These are phyloP conservation scores for Globisporangium mamillatum DNA, from an alignment of 352 stramenopile genomes.

Conservation along the genomic window DNA sequence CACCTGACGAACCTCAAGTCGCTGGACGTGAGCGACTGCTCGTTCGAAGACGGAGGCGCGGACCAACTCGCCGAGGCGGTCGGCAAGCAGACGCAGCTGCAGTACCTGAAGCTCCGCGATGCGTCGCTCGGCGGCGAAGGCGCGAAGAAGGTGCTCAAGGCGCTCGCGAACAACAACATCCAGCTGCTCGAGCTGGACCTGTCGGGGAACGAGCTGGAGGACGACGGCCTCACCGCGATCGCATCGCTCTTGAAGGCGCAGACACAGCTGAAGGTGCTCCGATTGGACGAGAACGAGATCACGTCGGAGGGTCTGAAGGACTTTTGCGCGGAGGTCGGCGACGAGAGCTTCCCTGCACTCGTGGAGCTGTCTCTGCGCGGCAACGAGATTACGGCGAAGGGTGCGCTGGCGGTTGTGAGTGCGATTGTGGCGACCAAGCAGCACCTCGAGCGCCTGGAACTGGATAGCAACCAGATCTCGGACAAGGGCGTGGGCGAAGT, in stretches of 20 bases:
- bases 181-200: constrained; percentile 82
- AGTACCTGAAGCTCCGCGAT: constrained; percentile 87
- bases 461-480: constrained; percentile 79
- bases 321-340: constrained; percentile 30
- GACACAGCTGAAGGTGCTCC: constrained; percentile 50
- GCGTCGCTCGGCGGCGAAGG: constrained; percentile 85
- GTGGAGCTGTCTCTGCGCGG: constrained; percentile 56
- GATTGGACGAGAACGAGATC: constrained; percentile 82
- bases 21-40: constrained; percentile 93
- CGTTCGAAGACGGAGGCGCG: constrained; percentile 78
- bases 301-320: constrained; percentile 51
- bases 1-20: constrained; percentile 54
- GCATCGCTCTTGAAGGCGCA: constrained; percentile 57
- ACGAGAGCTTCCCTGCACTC: constrained; percentile 32
- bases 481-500: constrained; percentile 54
- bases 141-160: constrained; percentile 60
- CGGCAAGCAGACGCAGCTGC: constrained; percentile 56
- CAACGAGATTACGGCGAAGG: constrained; percentile 79
- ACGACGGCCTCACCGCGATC: constrained; percentile 65
- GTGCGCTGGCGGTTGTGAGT: constrained; percentile 56
- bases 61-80: constrained; percentile 73
- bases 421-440: constrained; percentile 40
- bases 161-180: constrained; percentile 58
- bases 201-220: constrained; percentile 86
- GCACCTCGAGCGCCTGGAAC: constrained; percentile 42